Evolutionary conservation across 768 basidiomycete genomes (phyloP), one percentile per base, ranked within the genome.

Genomic region (Agaricus sinodeliciosus): DNA sequence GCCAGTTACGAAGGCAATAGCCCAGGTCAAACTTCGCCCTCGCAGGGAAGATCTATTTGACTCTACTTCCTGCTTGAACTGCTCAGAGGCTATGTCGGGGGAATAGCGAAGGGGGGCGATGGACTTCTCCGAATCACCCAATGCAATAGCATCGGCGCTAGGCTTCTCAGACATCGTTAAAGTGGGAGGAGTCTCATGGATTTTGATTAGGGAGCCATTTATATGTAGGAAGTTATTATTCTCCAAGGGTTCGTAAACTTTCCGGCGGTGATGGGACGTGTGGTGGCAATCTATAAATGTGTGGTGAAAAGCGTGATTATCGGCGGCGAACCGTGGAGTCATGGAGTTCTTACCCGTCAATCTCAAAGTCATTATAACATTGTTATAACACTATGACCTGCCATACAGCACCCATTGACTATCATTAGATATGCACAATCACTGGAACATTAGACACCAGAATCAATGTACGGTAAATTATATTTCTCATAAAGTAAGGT

Each of bases 1-100:
- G 36, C 81, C 81, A 19, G 79, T 77, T 9, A 81, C 78, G 58
- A 80, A 78, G 2, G 77, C 79, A 41, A 82, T 65, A 7, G 75
- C 73, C 8, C 69, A 71, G 16, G 76, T 79, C 43, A 82, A 65
- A 11, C 64, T 60, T 41, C 59, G 61, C 9, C 80, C 79, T n/a
- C 73, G 69, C 43, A 78, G 59, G 6, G 55, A 55, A 25, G 69
- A 67, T 27, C 61, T 62, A 26, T 69, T 54, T 3, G 62, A 58
- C 19, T 62, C 63, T 15, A 75, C 70, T 56, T 73, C 65, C 8
- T 61, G 65, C 26, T 69, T 65, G 51, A 69, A 70, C 18, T 62
- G 63, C 42, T 64, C 49, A 36, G 58, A 59, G 34, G 60, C 59
- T 15, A 55, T 53, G 36, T 61, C 53, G 26, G 37, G 51, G 16